These are phyloP conservation scores for Wickerhamiella kurtzmanii DNA, from an alignment of 805 yeast genomes.

Conservation along the genomic window DNA sequence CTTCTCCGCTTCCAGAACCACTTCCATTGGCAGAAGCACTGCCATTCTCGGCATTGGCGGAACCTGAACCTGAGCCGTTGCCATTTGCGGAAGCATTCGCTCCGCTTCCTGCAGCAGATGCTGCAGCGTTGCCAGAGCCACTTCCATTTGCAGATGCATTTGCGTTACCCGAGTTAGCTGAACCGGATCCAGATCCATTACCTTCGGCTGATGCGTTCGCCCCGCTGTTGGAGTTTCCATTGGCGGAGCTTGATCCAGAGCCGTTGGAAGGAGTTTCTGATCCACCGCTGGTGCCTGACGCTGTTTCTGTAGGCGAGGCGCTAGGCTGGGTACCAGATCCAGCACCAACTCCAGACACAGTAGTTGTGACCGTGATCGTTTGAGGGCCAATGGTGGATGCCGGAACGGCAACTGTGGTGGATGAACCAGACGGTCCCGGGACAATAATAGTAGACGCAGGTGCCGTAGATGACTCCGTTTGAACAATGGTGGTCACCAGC, in stretches of 20 bases:
- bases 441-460: background rate
- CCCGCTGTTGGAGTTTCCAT: no score
- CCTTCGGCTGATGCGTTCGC: no score
- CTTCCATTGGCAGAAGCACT: background rate
- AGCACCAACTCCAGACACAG: background rate
- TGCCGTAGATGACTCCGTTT: background rate
- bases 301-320: no score
- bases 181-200: background rate
- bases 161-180: background rate
- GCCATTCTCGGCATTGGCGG: background rate
- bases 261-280: no score
- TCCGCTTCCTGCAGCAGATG: no score
- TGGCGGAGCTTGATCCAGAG: no score
- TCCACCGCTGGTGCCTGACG: no score
- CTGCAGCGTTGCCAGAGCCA: no score
- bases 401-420: background rate
- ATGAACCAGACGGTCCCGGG: background rate
- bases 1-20: background rate
- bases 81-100: background rate
- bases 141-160: background rate
- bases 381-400: conserved; percentile 1
- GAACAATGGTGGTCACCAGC: background rate
- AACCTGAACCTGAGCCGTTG: background rate
- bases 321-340: no score
- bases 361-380: background rate